phyloP scores from a whole-genome alignment of 495 filamentous ascomycete species.

The Penicillium riverlandense region DNA sequence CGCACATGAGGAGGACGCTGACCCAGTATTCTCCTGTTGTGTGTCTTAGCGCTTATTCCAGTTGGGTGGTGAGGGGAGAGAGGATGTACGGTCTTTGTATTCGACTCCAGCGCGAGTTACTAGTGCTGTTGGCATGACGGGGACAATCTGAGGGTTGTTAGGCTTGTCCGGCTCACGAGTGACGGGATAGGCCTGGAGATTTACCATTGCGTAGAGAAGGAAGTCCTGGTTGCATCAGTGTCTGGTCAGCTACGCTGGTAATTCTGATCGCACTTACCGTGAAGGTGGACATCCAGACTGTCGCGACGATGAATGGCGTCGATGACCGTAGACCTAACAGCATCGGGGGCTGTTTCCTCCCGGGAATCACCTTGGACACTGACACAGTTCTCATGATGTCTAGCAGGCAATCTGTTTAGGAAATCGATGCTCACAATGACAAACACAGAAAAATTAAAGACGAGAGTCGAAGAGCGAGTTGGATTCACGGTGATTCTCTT shows the following conservation, averaged over 20 bases:
- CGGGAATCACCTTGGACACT: neutral
- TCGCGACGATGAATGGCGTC: slow-evolving; percentile 52
- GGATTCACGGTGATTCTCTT: too few species aligned
- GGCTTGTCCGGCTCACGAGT: neutral
- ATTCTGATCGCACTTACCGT: slow-evolving; percentile 38
- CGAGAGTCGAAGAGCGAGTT: too few species aligned
- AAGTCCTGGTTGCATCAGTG: slow-evolving; percentile 28
- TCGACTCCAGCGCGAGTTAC: slow-evolving; percentile 44
- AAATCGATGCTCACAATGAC: neutral
- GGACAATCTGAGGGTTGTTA: slow-evolving; percentile 36
- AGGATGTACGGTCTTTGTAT: slow-evolving; percentile 43
- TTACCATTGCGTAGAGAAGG: slow-evolving; percentile 30
- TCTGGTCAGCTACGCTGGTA: neutral
- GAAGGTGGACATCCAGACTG: slow-evolving; percentile 56
- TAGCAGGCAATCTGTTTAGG: neutral
- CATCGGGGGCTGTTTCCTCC: slow-evolving; percentile 21
- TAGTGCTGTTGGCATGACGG: slow-evolving; percentile 57
- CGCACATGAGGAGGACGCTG: slow-evolving; percentile 48
- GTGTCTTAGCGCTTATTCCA: neutral
- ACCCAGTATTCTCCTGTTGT: slow-evolving; percentile 25
- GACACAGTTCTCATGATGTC: neutral
- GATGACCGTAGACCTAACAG: slow-evolving; percentile 49
- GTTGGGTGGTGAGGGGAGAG: slow-evolving; percentile 20
- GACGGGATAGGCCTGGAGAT: neutral
- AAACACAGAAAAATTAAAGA: neutral